Evolutionary conservation across 139 green algal species (phyloP).

Genomic region (Chlorella vulgaris): DNA sequence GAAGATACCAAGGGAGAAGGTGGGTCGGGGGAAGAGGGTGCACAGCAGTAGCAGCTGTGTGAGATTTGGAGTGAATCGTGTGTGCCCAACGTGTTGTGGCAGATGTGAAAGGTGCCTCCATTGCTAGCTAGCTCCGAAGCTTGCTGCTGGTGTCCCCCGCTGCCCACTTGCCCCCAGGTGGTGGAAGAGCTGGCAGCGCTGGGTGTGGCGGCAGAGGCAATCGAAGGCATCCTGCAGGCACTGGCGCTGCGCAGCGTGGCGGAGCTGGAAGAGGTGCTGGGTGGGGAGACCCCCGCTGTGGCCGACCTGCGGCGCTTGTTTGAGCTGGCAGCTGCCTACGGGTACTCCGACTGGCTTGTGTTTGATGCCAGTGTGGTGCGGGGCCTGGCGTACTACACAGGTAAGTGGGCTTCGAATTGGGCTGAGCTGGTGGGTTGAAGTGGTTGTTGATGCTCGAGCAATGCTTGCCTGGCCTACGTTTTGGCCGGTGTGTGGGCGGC

Average conservation of each 20-base stretch:
- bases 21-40: constrained; percentile 33
- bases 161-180: constrained; percentile 67
- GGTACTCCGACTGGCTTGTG: constrained; percentile 88
- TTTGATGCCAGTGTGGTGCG: constrained; percentile 94
- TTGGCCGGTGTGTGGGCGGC: no score
- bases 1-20: constrained; percentile 76
- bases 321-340: constrained; percentile 84
- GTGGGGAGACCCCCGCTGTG: constrained; percentile 58
- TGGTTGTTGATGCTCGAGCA: no score
- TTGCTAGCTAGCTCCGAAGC: neutral
- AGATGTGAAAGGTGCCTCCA: no score
- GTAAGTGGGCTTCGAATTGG: constrained; percentile 37
- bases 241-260: constrained; percentile 64
- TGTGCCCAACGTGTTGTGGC: no score
- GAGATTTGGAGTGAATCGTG: no score
- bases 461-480: no score
- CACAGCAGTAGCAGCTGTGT: neutral
- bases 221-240: constrained; percentile 71
- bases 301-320: constrained; percentile 86
- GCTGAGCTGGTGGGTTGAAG: neutral
- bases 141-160: no score
- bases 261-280: constrained; percentile 65
- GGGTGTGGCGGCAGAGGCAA: constrained; percentile 61
- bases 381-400: constrained; percentile 98
- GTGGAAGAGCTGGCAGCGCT: constrained; percentile 71